Percentiles rank a stretch among this genome's conserved stretches.
Evolutionary conservation across 2,329 filamentous ascomycete genomes (phyloP).

Genomic region (Magnaporthiopsis incrustans): DNA sequence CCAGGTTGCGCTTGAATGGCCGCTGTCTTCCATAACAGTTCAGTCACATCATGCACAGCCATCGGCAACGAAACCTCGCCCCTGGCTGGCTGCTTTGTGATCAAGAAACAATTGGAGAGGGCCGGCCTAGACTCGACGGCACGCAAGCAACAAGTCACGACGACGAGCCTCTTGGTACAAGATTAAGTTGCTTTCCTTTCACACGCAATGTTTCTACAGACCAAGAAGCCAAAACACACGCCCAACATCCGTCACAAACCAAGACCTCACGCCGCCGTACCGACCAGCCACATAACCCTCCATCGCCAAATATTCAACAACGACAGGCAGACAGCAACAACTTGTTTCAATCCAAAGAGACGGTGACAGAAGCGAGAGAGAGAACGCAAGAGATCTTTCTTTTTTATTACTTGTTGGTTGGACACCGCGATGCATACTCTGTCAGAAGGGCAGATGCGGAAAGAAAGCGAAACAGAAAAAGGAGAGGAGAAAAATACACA

Average conservation of each 20-base stretch:
- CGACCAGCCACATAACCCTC: background rate
- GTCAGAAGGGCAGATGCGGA: background rate
- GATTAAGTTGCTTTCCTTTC: background rate
- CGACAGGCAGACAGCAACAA: background rate
- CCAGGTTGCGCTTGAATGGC: too few relatives aligned
- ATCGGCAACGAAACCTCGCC: too few relatives aligned
- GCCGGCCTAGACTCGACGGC: too few relatives aligned
- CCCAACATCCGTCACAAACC: background rate
- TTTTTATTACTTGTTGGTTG: background rate
- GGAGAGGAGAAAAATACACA: constrained; percentile 3
- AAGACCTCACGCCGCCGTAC: too few relatives aligned
- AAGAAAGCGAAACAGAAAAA: constrained; percentile 1
- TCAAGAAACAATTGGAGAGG: too few relatives aligned
- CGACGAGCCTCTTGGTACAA: background rate
- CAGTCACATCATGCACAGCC: too few relatives aligned
- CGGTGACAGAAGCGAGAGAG: background rate
- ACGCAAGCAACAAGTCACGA: background rate
- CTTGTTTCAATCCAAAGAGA: too few relatives aligned
- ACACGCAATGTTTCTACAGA: background rate
- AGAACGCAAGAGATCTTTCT: background rate
- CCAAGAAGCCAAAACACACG: background rate
- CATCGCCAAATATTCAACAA: background rate
- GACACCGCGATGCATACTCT: background rate
- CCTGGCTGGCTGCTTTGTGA: too few relatives aligned
- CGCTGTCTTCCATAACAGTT: too few relatives aligned